Evolutionary conservation across 1,139 yeast species (phyloP), one percentile per base, ranked within the genome.

Genomic region (Tardiomyces digboiensis): DNA sequence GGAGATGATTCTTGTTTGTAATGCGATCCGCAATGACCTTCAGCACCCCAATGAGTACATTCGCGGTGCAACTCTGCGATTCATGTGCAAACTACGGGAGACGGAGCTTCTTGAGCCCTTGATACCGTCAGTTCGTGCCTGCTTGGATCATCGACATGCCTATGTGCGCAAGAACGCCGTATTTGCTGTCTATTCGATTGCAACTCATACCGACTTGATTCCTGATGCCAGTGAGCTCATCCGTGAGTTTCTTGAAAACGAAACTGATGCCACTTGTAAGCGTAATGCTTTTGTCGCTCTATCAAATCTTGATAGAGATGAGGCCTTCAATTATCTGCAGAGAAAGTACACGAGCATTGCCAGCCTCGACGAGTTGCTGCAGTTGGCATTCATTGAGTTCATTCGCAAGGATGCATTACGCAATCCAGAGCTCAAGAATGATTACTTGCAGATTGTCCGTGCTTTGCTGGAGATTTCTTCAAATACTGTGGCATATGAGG

Each of bases 21-120:
- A 93, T 64, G 97, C 97, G 45, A 87, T 93, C 58, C 95, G 93
- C 66, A 88, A 91, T 66, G 99, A 93, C 64, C 75, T 93, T 56
- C 97, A 89, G 66, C 98, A 93, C 67, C 97, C 98, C 44, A 93
- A 93, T 68, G 98, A 93, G 66, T 93, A 82, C 62, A 84, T 93
- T 52, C 78, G 98, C 58, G 99, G 98, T 55, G 87, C 88, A 55
- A 89, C 98, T 7, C 74, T 93, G 65, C 78, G 97, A 58, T 91
- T 88, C 64, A 74, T 93, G 61, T 80, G 91, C 51, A 93, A 91
- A 63, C 74, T 93, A 62, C 83, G 81, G 60, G 98, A 93, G 67
- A 83, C 95, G 1, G 98, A 91, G 62, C 75, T 93, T 54, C 75
- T 93, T 62, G 98, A 93, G 66, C 95, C 97, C 44, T 75, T 93